These are phyloP conservation scores for Colletotrichum salicis DNA, from an alignment of 2,329 filamentous ascomycete species.

Conservation along the genomic window DNA sequence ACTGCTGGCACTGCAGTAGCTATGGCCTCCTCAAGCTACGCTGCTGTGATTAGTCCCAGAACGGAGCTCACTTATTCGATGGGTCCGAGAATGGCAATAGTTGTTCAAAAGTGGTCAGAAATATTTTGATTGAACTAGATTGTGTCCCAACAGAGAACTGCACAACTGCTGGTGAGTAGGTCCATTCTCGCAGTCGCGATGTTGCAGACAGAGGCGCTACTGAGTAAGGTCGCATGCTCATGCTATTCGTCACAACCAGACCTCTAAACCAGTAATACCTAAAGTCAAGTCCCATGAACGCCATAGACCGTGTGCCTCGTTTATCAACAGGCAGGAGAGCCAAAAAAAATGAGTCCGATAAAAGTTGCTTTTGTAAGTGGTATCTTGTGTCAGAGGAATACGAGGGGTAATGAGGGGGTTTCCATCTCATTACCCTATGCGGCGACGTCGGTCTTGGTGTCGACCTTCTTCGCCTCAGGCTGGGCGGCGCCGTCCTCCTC, in stretches of 20 bases:
- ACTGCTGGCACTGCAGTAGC: not conserved
- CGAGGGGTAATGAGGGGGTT: not conserved
- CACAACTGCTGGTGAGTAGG: conserved; percentile 4
- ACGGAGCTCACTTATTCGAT: not conserved
- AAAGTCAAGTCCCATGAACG: conserved; percentile 33
- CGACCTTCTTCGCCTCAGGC: conserved; percentile 71
- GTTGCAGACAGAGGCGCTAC: conserved; percentile 8
- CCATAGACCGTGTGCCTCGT: conserved; percentile 34
- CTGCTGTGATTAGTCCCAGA: not conserved
- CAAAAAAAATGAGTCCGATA: conserved; percentile 35
- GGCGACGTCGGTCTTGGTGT: conserved; percentile 56
- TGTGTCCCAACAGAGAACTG: conserved; percentile 12
- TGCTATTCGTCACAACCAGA: conserved; percentile 36
- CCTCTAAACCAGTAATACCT: conserved; percentile 35
- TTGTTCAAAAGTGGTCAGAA: conserved; percentile 11
- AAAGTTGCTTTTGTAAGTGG: conserved; percentile 35
- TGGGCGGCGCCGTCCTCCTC: conserved; percentile 62
- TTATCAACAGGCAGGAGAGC: conserved; percentile 27
- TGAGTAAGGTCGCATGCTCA: conserved; percentile 31
- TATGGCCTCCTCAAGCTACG: not conserved
- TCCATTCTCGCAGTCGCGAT: conserved; percentile 19
- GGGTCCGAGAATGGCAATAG: not conserved
- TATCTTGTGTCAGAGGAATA: conserved; percentile 31
- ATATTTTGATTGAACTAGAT: conserved; percentile 30
- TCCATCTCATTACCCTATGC: conserved; percentile 24